Percentiles rank a stretch among this genome's conserved stretches.
phyloP scores from a whole-genome alignment of 306 rosid species.

The Pueraria montana region DNA sequence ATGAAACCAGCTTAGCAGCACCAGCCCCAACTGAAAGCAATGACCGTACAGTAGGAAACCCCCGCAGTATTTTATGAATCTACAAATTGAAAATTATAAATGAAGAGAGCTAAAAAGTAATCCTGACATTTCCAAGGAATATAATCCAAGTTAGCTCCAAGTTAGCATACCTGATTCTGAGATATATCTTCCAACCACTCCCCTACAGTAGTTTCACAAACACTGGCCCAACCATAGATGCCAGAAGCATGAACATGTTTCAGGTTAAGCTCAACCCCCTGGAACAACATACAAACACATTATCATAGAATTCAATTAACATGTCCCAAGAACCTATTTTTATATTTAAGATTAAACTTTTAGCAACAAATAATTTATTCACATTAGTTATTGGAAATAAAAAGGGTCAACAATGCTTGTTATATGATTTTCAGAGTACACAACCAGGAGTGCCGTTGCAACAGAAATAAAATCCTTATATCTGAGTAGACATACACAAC shows the following conservation, averaged over 20 bases:
- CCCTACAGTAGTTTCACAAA: constrained; percentile 81
- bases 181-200: constrained; percentile 98
- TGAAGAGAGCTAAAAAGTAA: constrained; percentile 41
- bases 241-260: constrained; percentile 92
- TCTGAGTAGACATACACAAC: background rate
- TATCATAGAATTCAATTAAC: constrained; percentile 39
- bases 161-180: constrained; percentile 81
- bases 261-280: constrained; percentile 94
- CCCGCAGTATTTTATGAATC: constrained; percentile 85
- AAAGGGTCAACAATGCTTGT: background rate
- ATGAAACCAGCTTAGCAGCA: constrained; percentile 89
- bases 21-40: constrained; percentile 85
- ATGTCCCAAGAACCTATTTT: constrained; percentile 35
- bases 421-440: constrained; percentile 38
- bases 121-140: constrained; percentile 36
- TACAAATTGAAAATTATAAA: constrained; percentile 50
- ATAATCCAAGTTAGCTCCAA: constrained; percentile 31
- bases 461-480: constrained; percentile 13
- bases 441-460: background rate
- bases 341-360: constrained; percentile 15
- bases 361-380: background rate
- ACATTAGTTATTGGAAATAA: constrained; percentile 7
- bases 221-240: constrained; percentile 94
- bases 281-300: constrained; percentile 49
- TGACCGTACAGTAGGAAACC: constrained; percentile 89